Percentiles rank a stretch among this genome's conserved stretches.
phyloP scores from a whole-genome alignment of 768 basidiomycete species.

The Botryobasidium botryosum region DNA sequence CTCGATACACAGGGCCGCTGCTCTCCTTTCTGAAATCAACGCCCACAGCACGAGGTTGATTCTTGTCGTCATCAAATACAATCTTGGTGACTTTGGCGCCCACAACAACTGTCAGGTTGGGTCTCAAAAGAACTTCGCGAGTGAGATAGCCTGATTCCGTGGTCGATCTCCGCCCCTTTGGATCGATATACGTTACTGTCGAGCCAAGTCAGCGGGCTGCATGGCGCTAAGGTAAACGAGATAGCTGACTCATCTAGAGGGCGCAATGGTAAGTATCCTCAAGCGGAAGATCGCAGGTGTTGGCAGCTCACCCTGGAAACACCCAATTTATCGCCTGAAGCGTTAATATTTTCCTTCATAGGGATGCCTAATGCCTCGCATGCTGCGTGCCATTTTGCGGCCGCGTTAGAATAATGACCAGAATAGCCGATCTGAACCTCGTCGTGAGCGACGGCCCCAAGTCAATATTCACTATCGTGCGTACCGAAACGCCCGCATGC shows the following conservation, averaged over 20 bases:
- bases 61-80: conserved; percentile 18
- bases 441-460: too few species aligned
- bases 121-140: conserved; percentile 39
- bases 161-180: conserved; percentile 36
- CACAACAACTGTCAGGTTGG: conserved; percentile 45
- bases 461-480: too few species aligned
- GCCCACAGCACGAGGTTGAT: conserved; percentile 32
- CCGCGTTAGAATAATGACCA: conserved; percentile 28
- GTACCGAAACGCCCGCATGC: not conserved
- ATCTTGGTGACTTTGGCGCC: conserved; percentile 41
- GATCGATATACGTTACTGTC: conserved; percentile 55
- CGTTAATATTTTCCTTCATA: conserved; percentile 8
- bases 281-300: too few species aligned
- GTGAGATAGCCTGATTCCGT: conserved; percentile 47
- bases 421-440: conserved; percentile 30
- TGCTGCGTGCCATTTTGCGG: conserved; percentile 37
- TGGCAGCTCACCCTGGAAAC: too few species aligned
- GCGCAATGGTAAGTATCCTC: too few species aligned
- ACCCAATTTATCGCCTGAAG: too few species aligned
- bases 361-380: conserved; percentile 36
- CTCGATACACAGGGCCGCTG: conserved; percentile 27
- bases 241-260: too few species aligned
- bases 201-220: too few species aligned
- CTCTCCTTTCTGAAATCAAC: conserved; percentile 37
- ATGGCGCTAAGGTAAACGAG: too few species aligned